Conservation (phyloP, 208 protist genomes). For the Trypanosoma melophagium region DNA sequence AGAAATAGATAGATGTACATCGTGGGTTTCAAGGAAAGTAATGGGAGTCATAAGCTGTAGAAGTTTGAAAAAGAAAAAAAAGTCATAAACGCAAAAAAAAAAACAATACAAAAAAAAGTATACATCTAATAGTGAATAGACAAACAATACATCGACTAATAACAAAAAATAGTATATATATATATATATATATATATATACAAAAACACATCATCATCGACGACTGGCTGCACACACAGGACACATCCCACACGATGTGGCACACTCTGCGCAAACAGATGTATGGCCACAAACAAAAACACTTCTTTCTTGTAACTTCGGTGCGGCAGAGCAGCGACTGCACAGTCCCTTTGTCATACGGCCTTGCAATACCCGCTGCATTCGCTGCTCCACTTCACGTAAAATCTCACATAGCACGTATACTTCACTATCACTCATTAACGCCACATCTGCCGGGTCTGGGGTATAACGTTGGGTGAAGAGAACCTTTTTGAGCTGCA, state of each 20-base stretch:
- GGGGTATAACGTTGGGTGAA: constrained; percentile 58
- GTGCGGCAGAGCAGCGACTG: constrained; percentile 30
- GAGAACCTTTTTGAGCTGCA: constrained; percentile 43
- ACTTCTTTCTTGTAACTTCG: constrained; percentile 11
- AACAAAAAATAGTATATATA: too few relatives aligned
- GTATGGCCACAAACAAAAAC: constrained; percentile 46
- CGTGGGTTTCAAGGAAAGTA: too few relatives aligned
- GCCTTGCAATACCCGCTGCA: constrained; percentile 44
- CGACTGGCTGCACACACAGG: constrained; percentile 53
- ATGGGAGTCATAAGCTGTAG: too few relatives aligned
- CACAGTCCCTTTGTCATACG: constrained; percentile 45
- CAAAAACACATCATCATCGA: constrained; percentile 5
- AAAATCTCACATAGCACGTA: constrained; percentile 46
- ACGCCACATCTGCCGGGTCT: constrained; percentile 58
- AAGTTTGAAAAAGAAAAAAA: too few relatives aligned
- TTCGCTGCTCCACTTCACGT: constrained; percentile 27
- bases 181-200: constrained; percentile 24
- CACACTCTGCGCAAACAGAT: constrained; percentile 39
- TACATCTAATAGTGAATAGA: constrained; percentile 1
- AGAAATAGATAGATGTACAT: too few relatives aligned
- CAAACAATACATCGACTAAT: constrained; percentile 9
- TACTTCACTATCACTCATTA: constrained; percentile 80
- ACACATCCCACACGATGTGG: constrained; percentile 32
- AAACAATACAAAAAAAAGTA: too few relatives aligned
- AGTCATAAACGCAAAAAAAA: too few relatives aligned